These are phyloP conservation scores for Solanum pinnatisectum DNA, from an alignment of 257 asterid species.

Conservation along the genomic window DNA sequence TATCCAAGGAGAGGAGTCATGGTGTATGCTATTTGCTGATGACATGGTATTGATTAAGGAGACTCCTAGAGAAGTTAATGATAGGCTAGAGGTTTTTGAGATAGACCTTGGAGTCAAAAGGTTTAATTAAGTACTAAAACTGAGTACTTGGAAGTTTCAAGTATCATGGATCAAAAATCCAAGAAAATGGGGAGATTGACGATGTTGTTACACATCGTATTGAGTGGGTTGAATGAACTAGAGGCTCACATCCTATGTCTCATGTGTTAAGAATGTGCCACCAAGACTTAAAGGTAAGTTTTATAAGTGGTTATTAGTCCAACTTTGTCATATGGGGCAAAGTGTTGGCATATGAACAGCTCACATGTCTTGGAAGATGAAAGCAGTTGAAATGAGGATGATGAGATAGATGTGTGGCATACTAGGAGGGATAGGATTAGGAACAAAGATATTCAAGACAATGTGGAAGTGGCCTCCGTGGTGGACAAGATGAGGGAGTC, in stretches of 20 bases:
- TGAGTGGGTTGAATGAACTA: neutral
- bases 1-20: neutral
- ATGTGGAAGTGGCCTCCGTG: neutral
- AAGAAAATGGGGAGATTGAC: neutral
- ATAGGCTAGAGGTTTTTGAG: neutral
- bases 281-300: neutral
- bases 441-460: neutral
- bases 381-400: neutral
- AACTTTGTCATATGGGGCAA: neutral
- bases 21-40: neutral
- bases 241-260: neutral
- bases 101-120: neutral
- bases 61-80: neutral
- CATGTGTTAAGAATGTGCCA: neutral
- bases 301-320: neutral
- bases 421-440: neutral
- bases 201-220: neutral
- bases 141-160: neutral
- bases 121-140: neutral
- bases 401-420: neutral
- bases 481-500: neutral
- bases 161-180: neutral
- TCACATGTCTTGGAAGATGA: neutral
- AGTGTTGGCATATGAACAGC: neutral
- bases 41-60: neutral